Percentiles rank a stretch among this genome's conserved stretches.
Evolutionary conservation across 192 early-diverging fungal species (phyloP).

Genomic region (Backusella parvicylindrica): DNA sequence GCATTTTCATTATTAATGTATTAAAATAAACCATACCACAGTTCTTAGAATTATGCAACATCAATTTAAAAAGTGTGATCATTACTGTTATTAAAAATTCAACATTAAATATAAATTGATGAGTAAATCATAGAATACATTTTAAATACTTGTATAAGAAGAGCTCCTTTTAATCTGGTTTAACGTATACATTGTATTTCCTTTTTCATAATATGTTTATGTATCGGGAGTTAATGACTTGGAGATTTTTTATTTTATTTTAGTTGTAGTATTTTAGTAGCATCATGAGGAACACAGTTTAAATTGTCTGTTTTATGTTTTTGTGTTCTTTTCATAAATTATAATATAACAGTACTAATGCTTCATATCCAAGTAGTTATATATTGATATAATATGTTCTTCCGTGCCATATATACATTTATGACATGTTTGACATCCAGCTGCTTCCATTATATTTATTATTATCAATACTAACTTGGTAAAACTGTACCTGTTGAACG

Average conservation of each 20-base stretch:
- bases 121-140: background rate
- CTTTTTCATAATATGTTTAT: background rate
- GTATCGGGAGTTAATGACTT: background rate
- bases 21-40: background rate
- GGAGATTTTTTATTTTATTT: background rate
- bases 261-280: background rate
- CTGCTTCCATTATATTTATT: background rate
- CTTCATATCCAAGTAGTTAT: no score
- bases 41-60: background rate
- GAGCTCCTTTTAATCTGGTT: background rate
- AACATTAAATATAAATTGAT: no score
- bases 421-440: background rate
- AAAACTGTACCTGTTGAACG: background rate
- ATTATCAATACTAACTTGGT: background rate
- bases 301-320: no score
- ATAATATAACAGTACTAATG: no score
- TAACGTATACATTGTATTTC: background rate
- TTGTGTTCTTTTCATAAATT: background rate
- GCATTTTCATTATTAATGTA: background rate
- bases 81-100: background rate
- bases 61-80: background rate
- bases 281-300: background rate
- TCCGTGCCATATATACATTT: background rate
- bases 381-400: no score
- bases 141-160: background rate